Base-by-base conservation (phyloP, 2,329 filamentous ascomycete genomes). In the Ceratocystis colombiana region DNA sequence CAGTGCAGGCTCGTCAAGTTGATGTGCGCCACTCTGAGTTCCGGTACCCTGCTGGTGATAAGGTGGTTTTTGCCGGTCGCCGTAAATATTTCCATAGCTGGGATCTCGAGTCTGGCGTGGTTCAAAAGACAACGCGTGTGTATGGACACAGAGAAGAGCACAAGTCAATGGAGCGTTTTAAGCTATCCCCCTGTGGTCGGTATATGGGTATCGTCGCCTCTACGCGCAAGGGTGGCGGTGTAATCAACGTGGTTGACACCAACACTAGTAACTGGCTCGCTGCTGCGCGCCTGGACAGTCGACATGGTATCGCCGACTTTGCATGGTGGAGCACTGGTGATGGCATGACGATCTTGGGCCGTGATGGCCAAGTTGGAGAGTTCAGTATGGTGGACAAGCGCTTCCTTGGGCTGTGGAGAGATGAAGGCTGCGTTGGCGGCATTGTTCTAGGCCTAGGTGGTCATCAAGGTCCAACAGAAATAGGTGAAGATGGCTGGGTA, bases 11-110 rank as follows among this genome's bases (percentile, higher is more conserved):
- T 72, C 87, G 87, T 72, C 83, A 84, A 69, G 93, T 91, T 0
- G 89, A 92, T n/a, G 81, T 99, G 64, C 85, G 88, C 67, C 90
- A 88, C 10, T 90, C 92, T 5, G 83, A 88, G 46, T 97, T 99
- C 75, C 79, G 91, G 67, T 83, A 82, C 30, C 84, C 88, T 3
- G 77, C 78, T 17, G 90, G 89, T 69, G 86, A 88, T 69, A 88
- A 88, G 71, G 88, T 99, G 70, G 89, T 96, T 75, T 89, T 96
- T 68, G 88, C 91, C 20, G 92, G 92, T 46, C 87, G 93, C 45
- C 85, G 94, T 62, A 86, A 86, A 69, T 97, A 91, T 78, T 96
- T 97, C 76, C 94, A 97, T 76, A 86, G 88, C 70, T 99, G 94
- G 94, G 87, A 97, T 72, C 82, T 99, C 28, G 80, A 87, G 55